Evolutionary conservation across 2,329 filamentous ascomycete genomes (phyloP).

Genomic region (Cytospora mali): DNA sequence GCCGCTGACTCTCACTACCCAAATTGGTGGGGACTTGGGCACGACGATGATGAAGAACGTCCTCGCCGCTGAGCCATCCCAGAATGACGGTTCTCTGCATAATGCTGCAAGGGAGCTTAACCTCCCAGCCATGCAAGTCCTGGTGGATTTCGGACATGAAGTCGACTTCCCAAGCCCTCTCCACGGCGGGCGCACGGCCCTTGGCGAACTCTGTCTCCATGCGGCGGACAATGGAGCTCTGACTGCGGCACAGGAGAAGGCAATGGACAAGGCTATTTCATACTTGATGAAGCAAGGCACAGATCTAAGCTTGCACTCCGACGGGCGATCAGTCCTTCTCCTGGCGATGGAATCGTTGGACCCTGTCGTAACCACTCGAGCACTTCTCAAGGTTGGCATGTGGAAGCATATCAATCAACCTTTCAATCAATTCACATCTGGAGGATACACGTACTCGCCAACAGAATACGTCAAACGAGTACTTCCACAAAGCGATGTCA

Average conservation of each 20-base stretch:
- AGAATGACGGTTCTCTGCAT: slow-evolving; percentile 68
- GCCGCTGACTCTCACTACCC: slow-evolving; percentile 62
- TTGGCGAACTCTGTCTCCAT: slow-evolving; percentile 65
- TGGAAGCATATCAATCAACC: slow-evolving; percentile 67
- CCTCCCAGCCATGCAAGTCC: slow-evolving; percentile 55
- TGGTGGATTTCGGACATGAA: slow-evolving; percentile 63
- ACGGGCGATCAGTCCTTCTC: slow-evolving; percentile 61
- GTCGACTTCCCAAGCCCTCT: slow-evolving; percentile 66
- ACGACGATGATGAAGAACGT: slow-evolving; percentile 58
- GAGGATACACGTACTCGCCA: slow-evolving; percentile 62
- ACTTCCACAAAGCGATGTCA: slow-evolving; percentile 42
- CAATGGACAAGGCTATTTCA: slow-evolving; percentile 59
- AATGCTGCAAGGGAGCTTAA: slow-evolving; percentile 65
- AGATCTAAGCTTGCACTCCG: slow-evolving; percentile 56
- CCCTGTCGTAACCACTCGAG: slow-evolving; percentile 56
- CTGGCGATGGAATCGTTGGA: slow-evolving; percentile 62
- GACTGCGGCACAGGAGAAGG: slow-evolving; percentile 50
- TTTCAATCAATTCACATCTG: slow-evolving; percentile 57
- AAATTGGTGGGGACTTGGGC: slow-evolving; percentile 54
- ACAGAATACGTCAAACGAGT: slow-evolving; percentile 62
- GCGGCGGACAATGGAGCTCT: slow-evolving; percentile 51
- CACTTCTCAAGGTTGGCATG: slow-evolving; percentile 63
- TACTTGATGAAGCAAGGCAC: slow-evolving; percentile 59
- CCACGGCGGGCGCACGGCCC: slow-evolving; percentile 63
- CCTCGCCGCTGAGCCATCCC: slow-evolving; percentile 57